Conservation (phyloP, 371 early-diverging fungal species). For the Mucor racemosus region DNA sequence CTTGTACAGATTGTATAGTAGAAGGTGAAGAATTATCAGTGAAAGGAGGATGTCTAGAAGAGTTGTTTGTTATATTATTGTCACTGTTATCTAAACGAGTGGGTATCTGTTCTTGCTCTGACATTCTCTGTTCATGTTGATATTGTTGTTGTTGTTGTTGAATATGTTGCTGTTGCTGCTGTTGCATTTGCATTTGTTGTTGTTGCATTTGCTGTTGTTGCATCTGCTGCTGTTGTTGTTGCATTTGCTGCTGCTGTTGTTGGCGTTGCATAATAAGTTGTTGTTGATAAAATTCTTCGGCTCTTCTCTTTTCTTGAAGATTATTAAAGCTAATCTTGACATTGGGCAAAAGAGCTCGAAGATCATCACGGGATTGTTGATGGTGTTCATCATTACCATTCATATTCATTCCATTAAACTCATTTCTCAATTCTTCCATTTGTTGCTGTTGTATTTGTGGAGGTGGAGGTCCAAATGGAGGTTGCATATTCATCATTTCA, state of each 20-base stretch:
- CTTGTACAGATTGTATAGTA: background rate
- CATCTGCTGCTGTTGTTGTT: slow-evolving; percentile 4
- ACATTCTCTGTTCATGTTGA: background rate
- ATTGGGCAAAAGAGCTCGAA: slow-evolving; percentile 72
- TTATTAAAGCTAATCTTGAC: slow-evolving; percentile 70
- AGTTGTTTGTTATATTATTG: background rate
- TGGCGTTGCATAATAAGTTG: slow-evolving; percentile 20
- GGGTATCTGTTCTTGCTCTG: slow-evolving; percentile 14
- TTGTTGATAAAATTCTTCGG: slow-evolving; percentile 23
- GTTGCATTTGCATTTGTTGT: background rate
- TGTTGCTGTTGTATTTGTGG: slow-evolving; percentile 11
- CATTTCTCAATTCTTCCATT: slow-evolving; percentile 23
- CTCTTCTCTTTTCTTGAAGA: slow-evolving; percentile 17
- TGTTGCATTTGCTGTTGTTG: slow-evolving; percentile 3
- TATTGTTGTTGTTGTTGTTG: background rate
- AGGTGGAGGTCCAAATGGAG: slow-evolving; percentile 11
- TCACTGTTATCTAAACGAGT: slow-evolving; percentile 3
- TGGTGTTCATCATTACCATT: slow-evolving; percentile 13
- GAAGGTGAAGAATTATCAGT: background rate
- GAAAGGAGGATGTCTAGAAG: background rate
- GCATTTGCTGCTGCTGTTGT: slow-evolving; percentile 11
- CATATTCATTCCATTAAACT: slow-evolving; percentile 22
- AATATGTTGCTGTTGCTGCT: slow-evolving; percentile 1
- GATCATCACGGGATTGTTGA: slow-evolving; percentile 52
- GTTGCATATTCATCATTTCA: slow-evolving; percentile 22